Evolutionary conservation across 2,329 filamentous ascomycete species (phyloP), one percentile per base, ranked within the genome.

Genomic region (Trichoderma sp.): DNA sequence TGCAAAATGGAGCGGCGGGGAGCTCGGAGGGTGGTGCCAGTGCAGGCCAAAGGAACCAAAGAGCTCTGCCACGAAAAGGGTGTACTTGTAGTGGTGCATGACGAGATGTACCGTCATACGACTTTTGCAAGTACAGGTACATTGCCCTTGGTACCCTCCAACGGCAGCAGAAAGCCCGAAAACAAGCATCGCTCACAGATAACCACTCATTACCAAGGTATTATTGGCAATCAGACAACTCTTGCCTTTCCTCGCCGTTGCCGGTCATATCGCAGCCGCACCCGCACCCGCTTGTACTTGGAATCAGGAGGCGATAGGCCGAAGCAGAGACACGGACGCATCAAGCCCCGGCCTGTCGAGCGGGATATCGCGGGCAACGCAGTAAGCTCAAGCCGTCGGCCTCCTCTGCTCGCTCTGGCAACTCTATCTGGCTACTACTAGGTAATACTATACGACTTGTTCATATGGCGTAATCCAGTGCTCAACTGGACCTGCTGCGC

Each of bases 81-180:
- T 71, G 72, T 76, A 77, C 75, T 73, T 77, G 64, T 60, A 67
- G 69, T 66, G 70, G 68, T 66, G 71, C 73, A 77, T 77, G 72
- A 75, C 72, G 69, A 68, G 58, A 71, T 71, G 76, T 77, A 78
- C 71, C 71, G 70, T 75, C 73, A 75, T 74, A 74, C 73, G 69
- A 73, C 70, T 70, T 73, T 71, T 54, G 43, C 64, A 72, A 63
- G 72, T 76, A 75, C 70, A 63, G 69, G 70, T 77, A 76, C 74
- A 65, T 71, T 41, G 48, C 21, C 15, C 24, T 54, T 68, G 44
- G 74, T 76, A 76, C 73, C 64, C n/a, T 54, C 15, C 58, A 14
- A 14, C n/a, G 14, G 19, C 51, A 50, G 19, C 28, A 39, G 34
- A 28, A 52, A 34, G 50, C 28, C 28, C 50, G 50, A 52, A 34